Percentiles rank a stretch among this genome's conserved stretches.
These are phyloP conservation scores for Metschnikowia chrysomelidarum DNA, from an alignment of 805 yeast genomes.

Conservation along the genomic window DNA sequence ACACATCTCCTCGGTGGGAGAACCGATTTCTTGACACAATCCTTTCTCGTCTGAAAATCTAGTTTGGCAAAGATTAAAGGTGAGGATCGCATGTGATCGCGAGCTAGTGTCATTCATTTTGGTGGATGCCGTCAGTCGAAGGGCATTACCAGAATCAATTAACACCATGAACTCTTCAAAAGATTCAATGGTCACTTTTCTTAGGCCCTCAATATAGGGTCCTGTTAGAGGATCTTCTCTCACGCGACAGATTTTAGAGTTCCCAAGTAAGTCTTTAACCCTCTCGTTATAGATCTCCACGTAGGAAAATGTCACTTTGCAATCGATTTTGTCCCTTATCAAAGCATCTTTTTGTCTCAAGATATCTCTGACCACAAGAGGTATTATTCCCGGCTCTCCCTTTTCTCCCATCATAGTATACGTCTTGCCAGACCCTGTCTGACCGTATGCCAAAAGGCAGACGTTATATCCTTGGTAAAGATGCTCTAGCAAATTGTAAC, in stretches of 20 bases:
- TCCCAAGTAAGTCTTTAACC: constrained; percentile 58
- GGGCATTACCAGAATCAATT: constrained; percentile 50
- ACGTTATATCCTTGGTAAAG: constrained; percentile 50
- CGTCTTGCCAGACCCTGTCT: constrained; percentile 44
- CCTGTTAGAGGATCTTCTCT: constrained; percentile 67
- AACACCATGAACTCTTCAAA: constrained; percentile 48
- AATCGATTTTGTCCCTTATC: constrained; percentile 35
- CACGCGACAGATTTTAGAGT: constrained; percentile 41
- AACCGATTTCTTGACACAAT: constrained; percentile 27
- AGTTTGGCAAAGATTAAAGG: constrained; percentile 60
- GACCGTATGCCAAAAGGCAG: constrained; percentile 44
- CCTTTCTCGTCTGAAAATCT: constrained; percentile 29
- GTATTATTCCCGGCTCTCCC: constrained; percentile 37
- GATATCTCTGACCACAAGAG: constrained; percentile 50
- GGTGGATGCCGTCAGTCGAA: constrained; percentile 70
- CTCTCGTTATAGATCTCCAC: constrained; percentile 79
- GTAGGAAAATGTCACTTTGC: constrained; percentile 52
- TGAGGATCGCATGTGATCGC: constrained; percentile 78
- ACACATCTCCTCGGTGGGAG: constrained; percentile 45
- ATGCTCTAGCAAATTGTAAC: constrained; percentile 51
- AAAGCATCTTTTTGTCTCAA: constrained; percentile 42
- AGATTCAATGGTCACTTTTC: constrained; percentile 49
- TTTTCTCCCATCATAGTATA: constrained; percentile 42
- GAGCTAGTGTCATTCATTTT: constrained; percentile 71
- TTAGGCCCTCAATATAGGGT: constrained; percentile 69